phyloP scores from a whole-genome alignment of 1,284 basidiomycete species.

The Xerocomus minutiporus region DNA sequence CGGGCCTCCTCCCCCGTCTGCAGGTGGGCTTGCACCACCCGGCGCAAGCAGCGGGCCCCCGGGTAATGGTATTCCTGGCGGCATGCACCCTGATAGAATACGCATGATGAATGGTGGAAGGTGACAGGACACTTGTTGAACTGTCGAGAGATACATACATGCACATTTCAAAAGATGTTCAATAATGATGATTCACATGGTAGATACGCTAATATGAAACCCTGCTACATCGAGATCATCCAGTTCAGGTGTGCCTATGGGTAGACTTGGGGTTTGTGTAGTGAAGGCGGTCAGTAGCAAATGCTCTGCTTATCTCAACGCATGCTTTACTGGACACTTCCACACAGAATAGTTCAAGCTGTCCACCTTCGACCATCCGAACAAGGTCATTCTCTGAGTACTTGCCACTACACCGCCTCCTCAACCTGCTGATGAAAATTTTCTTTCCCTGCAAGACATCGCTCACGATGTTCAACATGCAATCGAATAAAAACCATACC shows the following conservation, averaged over 20 bases:
- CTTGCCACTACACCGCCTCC: slow-evolving; percentile 26
- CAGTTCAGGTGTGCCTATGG: background rate
- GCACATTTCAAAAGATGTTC: background rate
- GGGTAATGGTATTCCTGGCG: slow-evolving; percentile 40
- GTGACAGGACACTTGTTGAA: slow-evolving; percentile 5
- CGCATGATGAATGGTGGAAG: slow-evolving; percentile 66
- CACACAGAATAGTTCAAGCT: slow-evolving; percentile 39
- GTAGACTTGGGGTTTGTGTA: slow-evolving; percentile 16
- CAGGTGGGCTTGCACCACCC: slow-evolving; percentile 32
- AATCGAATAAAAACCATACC: slow-evolving; percentile 25
- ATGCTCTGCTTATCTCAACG: slow-evolving; percentile 19
- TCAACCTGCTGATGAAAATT: slow-evolving; percentile 34
- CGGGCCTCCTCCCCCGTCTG: slow-evolving; percentile 32
- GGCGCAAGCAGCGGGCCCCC: slow-evolving; percentile 20
- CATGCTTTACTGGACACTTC: slow-evolving; percentile 34
- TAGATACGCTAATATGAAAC: background rate
- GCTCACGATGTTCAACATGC: background rate
- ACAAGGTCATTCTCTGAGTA: slow-evolving; percentile 30
- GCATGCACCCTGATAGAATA: slow-evolving; percentile 83
- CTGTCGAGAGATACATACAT: background rate
- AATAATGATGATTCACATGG: background rate
- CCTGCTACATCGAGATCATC: background rate
- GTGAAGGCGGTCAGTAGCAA: slow-evolving; percentile 19
- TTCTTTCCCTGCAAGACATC: slow-evolving; percentile 30
- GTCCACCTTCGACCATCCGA: slow-evolving; percentile 34